phyloP scores from a whole-genome alignment of 2,329 filamentous ascomycete genomes.

The Aureobasidium vineae region DNA sequence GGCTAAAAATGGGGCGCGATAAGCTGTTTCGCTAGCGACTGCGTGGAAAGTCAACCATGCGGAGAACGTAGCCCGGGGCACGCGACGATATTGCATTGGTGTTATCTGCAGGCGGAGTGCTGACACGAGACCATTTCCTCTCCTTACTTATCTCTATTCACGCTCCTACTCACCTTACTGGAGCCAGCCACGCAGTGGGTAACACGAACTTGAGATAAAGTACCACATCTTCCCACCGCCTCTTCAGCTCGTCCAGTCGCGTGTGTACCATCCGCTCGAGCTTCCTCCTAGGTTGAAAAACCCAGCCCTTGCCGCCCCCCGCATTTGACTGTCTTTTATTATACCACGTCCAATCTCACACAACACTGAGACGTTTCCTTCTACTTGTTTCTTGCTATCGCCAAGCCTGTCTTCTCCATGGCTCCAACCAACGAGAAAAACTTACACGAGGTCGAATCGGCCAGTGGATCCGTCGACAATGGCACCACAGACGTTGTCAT shows the following conservation, averaged over 20 bases:
- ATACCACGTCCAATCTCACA: constrained; percentile 21
- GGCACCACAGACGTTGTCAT: constrained; percentile 33
- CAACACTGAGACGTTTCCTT: constrained; percentile 8
- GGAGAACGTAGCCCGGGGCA: constrained; percentile 6
- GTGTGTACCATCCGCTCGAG: constrained; percentile 15
- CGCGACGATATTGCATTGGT: constrained; percentile 12
- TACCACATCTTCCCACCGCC: constrained; percentile 20
- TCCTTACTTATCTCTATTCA: constrained; percentile 24
- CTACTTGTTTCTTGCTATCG: not conserved
- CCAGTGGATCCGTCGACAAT: constrained; percentile 27
- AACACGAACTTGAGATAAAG: constrained; percentile 18
- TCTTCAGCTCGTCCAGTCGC: not conserved
- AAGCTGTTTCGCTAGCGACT: not conserved
- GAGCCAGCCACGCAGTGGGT: constrained; percentile 21
- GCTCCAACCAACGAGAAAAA: constrained; percentile 30
- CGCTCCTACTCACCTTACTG: constrained; percentile 6
- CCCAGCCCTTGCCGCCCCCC: constrained; percentile 23
- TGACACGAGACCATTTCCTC: constrained; percentile 21
- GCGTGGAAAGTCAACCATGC: constrained; percentile 9
- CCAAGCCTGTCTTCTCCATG: constrained; percentile 20
- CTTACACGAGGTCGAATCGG: constrained; percentile 27
- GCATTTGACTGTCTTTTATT: constrained; percentile 20
- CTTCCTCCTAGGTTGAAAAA: constrained; percentile 5
- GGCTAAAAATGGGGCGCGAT: constrained; percentile 18
- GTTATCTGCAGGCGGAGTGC: constrained; percentile 19